Percentiles rank a stretch among this genome's conserved stretches.
phyloP scores from a whole-genome alignment of 139 green algal genomes.

The Astrephomene gubernaculifera region DNA sequence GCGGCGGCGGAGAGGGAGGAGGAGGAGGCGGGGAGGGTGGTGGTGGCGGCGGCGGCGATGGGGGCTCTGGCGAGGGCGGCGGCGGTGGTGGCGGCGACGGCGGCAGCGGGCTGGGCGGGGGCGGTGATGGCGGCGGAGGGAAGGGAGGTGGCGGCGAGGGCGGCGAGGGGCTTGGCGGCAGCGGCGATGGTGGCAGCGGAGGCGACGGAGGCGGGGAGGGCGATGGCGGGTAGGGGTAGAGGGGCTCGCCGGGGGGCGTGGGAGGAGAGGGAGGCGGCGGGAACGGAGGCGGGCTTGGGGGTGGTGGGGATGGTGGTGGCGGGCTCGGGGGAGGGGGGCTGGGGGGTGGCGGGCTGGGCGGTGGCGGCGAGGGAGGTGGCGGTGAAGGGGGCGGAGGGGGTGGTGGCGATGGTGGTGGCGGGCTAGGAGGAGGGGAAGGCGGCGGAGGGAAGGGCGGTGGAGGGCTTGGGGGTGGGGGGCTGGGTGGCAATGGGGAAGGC shows the following conservation, averaged over 20 bases:
- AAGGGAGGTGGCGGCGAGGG: not conserved
- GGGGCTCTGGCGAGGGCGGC: slow-evolving; percentile 1
- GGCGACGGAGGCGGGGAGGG: not conserved
- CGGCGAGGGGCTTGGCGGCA: not conserved
- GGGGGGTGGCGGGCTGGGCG: not conserved
- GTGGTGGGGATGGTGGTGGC: no score
- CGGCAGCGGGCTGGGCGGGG: not conserved
- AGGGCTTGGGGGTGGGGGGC: no score
- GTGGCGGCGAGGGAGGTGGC: not conserved
- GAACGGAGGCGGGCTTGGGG: not conserved
- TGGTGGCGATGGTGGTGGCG: not conserved
- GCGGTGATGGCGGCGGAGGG: not conserved
- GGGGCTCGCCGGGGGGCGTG: not conserved
- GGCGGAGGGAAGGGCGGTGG: not conserved
- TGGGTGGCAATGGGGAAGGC: not conserved
- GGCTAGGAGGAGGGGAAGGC: not conserved
- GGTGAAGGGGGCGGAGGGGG: not conserved
- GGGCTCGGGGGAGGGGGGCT: not conserved
- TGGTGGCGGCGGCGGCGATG: not conserved
- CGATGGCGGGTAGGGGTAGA: not conserved
- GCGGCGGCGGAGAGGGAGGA: not conserved
- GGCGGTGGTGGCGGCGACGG: not conserved
- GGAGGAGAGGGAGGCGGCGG: no score
- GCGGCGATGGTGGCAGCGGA: not conserved
- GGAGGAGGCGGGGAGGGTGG: not conserved